Percentiles rank a stretch among this genome's conserved stretches.
phyloP scores from a whole-genome alignment of 148 eudicot species.

The Chenopodium formosanum region DNA sequence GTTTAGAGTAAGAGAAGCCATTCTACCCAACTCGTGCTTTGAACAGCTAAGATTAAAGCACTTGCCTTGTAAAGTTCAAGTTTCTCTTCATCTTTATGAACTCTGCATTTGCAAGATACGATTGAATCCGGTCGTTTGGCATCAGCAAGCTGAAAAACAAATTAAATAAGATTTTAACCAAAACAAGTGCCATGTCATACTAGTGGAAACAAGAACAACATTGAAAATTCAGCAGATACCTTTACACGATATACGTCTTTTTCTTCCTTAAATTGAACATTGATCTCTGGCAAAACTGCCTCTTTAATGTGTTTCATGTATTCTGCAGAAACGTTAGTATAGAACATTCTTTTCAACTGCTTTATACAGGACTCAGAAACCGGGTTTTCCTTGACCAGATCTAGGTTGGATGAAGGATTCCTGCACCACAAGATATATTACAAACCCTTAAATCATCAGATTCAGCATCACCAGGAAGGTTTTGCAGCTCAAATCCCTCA shows the following conservation, averaged over 20 bases:
- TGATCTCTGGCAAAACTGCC: not conserved
- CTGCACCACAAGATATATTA: conserved; percentile 10
- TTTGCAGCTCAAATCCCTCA: conserved; percentile 1
- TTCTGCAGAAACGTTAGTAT: conserved; percentile 7
- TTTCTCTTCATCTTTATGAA: conserved; percentile 19
- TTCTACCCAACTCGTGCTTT: too few species aligned
- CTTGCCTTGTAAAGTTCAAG: conserved; percentile 26
- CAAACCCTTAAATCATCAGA: not conserved
- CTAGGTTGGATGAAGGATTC: not conserved
- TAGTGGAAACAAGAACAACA: not conserved
- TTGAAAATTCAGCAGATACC: not conserved
- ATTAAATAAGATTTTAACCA: too few species aligned
- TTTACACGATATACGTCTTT: conserved; percentile 19
- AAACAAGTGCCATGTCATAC: not conserved
- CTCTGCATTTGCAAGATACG: conserved; percentile 23
- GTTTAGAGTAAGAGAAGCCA: too few species aligned
- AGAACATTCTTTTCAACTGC: conserved; percentile 11
- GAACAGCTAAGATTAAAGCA: not conserved
- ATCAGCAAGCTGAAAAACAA: conserved; percentile 16
- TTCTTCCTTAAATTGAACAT: conserved; percentile 5
- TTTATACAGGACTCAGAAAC: conserved; percentile 19
- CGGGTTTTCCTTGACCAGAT: not conserved
- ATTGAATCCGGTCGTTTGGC: conserved; percentile 8
- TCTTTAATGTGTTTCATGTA: conserved; percentile 17
- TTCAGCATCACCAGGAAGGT: not conserved